Evolutionary conservation across 495 filamentous ascomycete species (phyloP).

Genomic region (Penicillium maclennaniae): DNA sequence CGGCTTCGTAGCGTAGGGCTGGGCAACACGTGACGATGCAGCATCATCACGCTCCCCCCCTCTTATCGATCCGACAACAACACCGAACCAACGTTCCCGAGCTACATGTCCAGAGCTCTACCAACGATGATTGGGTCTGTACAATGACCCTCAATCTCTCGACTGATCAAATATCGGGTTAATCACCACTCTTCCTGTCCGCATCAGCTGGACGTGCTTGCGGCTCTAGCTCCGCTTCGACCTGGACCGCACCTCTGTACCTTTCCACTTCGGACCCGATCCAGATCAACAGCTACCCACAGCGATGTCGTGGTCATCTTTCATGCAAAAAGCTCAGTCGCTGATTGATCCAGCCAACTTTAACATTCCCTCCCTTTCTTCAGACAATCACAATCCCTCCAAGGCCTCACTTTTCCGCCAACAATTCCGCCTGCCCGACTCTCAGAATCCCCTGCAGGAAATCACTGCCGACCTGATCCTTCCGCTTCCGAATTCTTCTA

Average conservation of each 20-base stretch:
- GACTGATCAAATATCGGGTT: slow-evolving; percentile 23
- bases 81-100: slow-evolving; percentile 17
- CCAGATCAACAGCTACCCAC: slow-evolving; percentile 9
- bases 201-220: slow-evolving; percentile 19
- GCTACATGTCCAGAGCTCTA: slow-evolving; percentile 17
- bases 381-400: slow-evolving; percentile 73
- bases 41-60: slow-evolving; percentile 18
- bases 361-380: slow-evolving; percentile 57
- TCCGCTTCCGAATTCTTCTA: slow-evolving; percentile 52
- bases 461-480: slow-evolving; percentile 94
- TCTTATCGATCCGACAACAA: slow-evolving; percentile 27
- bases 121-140: slow-evolving; percentile 25
- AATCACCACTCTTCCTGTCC: slow-evolving; percentile 19
- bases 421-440: slow-evolving; percentile 91
- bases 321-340: slow-evolving; percentile 93
- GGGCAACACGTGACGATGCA: slow-evolving; percentile 12
- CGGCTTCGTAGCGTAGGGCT: slow-evolving; percentile 2
- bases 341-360: slow-evolving; percentile 80
- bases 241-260: slow-evolving; percentile 17
- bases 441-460: slow-evolving; percentile 87
- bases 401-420: slow-evolving; percentile 91
- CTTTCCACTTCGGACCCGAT: not conserved
- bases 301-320: slow-evolving; percentile 78
- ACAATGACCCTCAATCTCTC: slow-evolving; percentile 29
- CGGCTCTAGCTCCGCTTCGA: slow-evolving; percentile 28